Percentiles rank a stretch among this genome's conserved stretches.
Conservation (phyloP, 2,329 filamentous ascomycete species). For the Clarireedia sp. region DNA sequence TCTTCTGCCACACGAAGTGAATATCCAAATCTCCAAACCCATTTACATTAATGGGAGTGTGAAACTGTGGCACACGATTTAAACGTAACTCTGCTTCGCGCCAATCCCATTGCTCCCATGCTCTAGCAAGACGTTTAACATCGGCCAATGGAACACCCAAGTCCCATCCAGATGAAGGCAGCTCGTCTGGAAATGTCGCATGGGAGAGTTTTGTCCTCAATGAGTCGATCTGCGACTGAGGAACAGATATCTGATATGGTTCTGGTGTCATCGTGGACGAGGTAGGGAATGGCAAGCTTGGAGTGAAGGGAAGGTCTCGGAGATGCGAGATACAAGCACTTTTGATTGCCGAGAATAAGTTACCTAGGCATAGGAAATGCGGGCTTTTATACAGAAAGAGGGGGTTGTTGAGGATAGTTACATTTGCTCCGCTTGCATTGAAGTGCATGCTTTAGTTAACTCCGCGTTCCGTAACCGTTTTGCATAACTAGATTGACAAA, state of each 20-base stretch:
- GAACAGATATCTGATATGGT: constrained; percentile 42
- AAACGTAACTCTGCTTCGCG: constrained; percentile 48
- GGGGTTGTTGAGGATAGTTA: too few species aligned
- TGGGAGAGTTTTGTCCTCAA: constrained; percentile 48
- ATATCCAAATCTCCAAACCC: constrained; percentile 53
- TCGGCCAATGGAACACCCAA: constrained; percentile 53
- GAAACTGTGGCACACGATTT: constrained; percentile 51
- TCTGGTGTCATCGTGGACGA: constrained; percentile 16
- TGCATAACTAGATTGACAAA: too few species aligned
- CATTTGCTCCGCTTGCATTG: too few species aligned
- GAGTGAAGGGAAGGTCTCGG: not conserved
- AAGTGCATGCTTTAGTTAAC: too few species aligned
- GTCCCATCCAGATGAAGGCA: constrained; percentile 43
- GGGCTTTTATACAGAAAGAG: too few species aligned
- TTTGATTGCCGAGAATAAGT: too few species aligned
- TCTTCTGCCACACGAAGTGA: constrained; percentile 56
- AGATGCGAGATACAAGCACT: too few species aligned
- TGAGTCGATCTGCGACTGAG: constrained; percentile 43
- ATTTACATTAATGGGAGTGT: constrained; percentile 43
- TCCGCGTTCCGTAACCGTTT: too few species aligned
- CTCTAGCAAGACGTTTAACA: constrained; percentile 47
- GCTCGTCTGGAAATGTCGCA: constrained; percentile 49
- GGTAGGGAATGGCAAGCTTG: not conserved
- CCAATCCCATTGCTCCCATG: constrained; percentile 59
- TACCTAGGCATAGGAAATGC: too few species aligned